Conservation (phyloP, 805 yeast species). For the Jamesozyma lodderae region DNA sequence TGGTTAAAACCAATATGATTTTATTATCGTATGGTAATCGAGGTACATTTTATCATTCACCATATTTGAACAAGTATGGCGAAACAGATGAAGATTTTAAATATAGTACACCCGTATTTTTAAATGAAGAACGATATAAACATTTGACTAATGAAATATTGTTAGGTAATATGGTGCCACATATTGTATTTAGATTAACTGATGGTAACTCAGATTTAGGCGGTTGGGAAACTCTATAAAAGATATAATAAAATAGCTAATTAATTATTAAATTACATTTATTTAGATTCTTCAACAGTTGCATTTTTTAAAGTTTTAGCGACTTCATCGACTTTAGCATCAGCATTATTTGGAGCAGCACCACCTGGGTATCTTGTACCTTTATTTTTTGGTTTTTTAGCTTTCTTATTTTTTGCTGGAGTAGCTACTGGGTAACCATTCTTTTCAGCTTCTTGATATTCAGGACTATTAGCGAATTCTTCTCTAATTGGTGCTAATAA, state of each 20-base stretch:
- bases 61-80: constrained; percentile 80
- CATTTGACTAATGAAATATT: constrained; percentile 59
- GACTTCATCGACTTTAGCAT: constrained; percentile 13
- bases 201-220: constrained; percentile 80
- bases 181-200: constrained; percentile 65
- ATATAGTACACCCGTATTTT: constrained; percentile 60
- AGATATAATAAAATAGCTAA: neutral
- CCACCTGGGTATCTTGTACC: constrained; percentile 87
- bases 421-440: constrained; percentile 80
- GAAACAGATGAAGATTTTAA: constrained; percentile 69
- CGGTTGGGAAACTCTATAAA: constrained; percentile 70
- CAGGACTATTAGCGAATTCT: constrained; percentile 50
- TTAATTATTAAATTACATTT: neutral
- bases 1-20: constrained; percentile 24
- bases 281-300: constrained; percentile 3
- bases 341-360: constrained; percentile 31
- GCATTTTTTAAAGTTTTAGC: constrained; percentile 23
- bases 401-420: constrained; percentile 51
- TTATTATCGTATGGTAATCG: constrained; percentile 50
- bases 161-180: constrained; percentile 72
- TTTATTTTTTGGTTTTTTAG: constrained; percentile 74
- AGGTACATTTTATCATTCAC: constrained; percentile 80
- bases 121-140: constrained; percentile 54
- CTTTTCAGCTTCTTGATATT: constrained; percentile 63
- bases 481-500: constrained; percentile 79